Conservation (phyloP, 2,329 filamentous ascomycete species). For the Claviceps quebecensis region DNA sequence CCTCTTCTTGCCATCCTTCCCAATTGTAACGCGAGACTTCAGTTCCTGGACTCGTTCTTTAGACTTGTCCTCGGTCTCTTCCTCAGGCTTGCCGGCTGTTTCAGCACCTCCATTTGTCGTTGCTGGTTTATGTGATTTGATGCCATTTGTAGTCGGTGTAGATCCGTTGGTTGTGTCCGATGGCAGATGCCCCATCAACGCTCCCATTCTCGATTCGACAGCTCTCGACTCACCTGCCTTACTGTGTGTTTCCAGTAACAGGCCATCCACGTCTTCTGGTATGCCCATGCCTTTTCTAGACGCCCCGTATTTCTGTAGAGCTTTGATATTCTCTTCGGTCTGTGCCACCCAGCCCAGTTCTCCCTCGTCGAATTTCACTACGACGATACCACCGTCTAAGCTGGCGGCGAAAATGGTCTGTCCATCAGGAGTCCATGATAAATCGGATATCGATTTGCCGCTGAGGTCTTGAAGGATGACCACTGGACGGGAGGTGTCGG, state of each 20-base stretch:
- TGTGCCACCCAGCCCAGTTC: constrained; percentile 84
- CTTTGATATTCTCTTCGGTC: constrained; percentile 80
- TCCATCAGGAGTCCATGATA: constrained; percentile 88
- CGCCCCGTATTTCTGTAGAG: constrained; percentile 81
- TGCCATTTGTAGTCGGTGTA: constrained; percentile 34
- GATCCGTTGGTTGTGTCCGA: constrained; percentile 37
- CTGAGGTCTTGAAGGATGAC: constrained; percentile 82
- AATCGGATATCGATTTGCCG: constrained; percentile 82
- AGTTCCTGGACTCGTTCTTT: constrained; percentile 44
- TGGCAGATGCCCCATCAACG: constrained; percentile 80
- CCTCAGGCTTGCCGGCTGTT: constrained; percentile 18
- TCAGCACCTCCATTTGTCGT: constrained; percentile 26
- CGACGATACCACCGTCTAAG: constrained; percentile 77
- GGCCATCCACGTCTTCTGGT: constrained; percentile 78
- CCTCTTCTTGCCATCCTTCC: constrained; percentile 92
- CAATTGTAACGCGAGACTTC: constrained; percentile 86
- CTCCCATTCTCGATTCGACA: constrained; percentile 91
- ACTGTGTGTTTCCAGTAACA: constrained; percentile 79
- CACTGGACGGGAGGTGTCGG: constrained; percentile 80
- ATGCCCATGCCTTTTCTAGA: constrained; percentile 81
- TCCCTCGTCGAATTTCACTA: constrained; percentile 66
- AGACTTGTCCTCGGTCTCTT: constrained; percentile 38
- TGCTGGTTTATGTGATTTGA: constrained; percentile 30
- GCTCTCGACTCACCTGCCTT: constrained; percentile 82
- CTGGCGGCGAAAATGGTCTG: constrained; percentile 75